Base-by-base conservation (phyloP, 2,329 filamentous ascomycete species). In the Ophiocordyceps camponoti-saundersi region DNA sequence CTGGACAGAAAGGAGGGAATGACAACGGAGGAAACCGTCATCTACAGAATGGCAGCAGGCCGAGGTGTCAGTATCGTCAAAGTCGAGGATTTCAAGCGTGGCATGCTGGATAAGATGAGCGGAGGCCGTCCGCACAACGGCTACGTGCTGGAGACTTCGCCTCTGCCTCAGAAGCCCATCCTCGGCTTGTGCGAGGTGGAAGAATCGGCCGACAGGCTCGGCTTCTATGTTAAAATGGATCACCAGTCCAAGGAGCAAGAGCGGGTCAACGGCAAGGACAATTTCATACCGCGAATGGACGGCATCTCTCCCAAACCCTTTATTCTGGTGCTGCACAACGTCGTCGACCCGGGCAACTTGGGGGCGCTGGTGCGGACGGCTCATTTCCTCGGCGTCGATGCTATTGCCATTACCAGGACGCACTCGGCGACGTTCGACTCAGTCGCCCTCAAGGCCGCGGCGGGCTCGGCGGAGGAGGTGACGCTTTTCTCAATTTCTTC, bases 311-410 rank as follows among this genome's bases (percentile, higher is more conserved):
- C 66, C 48, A 75, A 80, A 45, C 86, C 86, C 0, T 70, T 93
- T 29, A 69, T 93, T 10, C 66, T 93, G 2, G 65, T 90, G 30
- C 68, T 92, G 2, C 82, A 92, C 54, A 76, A 82, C 47, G 80
- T 93, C 36, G 66, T 87, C 11, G 90, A 98, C 57, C 84, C 88
- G 0, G 88, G 86, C 23, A 98, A 98, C 58, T 68, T 96, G 1
- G 92, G 92, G 41, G 87, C 81, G 21, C 90, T 96, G 49, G 72
- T 96, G 42, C 83, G 92, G 34, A 86, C 86, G 6, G 87, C 88
- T 2, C 83, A 86, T 57, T 96, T 92, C 61, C 75, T 96, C n/a
- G 90, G 90, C 21, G 82, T 86, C 6, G 85, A 89, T 47, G 89
- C 85, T 5, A 76, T 98, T 20, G 79, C 79, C 2, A 79, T 94